Base-by-base conservation (phyloP, 306 rosid genomes). In the Cyamopsis tetragonoloba region DNA sequence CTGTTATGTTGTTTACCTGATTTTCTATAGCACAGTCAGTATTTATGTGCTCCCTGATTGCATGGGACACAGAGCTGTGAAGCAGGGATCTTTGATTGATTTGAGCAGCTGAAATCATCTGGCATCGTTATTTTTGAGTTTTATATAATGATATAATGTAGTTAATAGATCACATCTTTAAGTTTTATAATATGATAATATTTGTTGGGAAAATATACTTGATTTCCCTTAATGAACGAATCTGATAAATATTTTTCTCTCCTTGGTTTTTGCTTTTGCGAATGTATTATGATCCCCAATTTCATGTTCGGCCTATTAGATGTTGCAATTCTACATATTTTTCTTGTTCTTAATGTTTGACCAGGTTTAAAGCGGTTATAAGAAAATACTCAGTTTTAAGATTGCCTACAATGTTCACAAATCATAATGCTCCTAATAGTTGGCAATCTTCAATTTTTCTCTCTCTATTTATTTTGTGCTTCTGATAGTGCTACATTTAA, bases 401-500 rank as follows among this genome's bases (percentile, higher is more conserved):
- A 60, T 51, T 42, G 50, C 55, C 47, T 19, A 31, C 24, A 31
- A 24, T 56, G 56, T 62, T 76, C 72, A 71, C 39, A 43, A 35
- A 31, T 54, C 72, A 71, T 3, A 60, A 18, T 55, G 58, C 75
- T 78, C 61, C 50, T 24, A 53, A 27, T 43, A 6, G 3, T 41
- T 54, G 14, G 53, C 47, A 62, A 18, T 17, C 54, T 41, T 20
- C 13, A 13, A 18, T 32, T 62, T 77, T 61, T 51, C 48, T 23
- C 35, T 48, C 77, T 55, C 23, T 56, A n/a, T 53, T 37, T 35
- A 28, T 27, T 27, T 18, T 3, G 30, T 66, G 64, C 53, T 35
- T 72, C 53, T 66, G 55, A 75, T 76, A 41, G 56, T 65, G 65
- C 64, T 68, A 48, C 26, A n/a, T 38, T 48, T 62, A 56, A 69